Percentiles rank a stretch among this genome's conserved stretches.
phyloP scores from a whole-genome alignment of 164 flowering plant species.

The Hamamelis virginiana region DNA sequence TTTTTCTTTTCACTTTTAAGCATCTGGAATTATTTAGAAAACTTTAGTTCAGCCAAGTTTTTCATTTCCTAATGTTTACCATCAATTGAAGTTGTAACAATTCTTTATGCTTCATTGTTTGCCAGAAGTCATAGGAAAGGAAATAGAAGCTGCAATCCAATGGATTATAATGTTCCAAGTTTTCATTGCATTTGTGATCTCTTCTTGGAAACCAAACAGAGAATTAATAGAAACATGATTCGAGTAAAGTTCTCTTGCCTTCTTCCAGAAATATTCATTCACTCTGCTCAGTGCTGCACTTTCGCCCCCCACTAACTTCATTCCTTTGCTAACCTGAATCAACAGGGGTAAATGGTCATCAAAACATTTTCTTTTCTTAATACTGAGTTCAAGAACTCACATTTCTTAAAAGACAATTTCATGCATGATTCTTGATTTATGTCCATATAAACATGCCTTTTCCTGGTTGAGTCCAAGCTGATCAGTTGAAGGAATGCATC shows the following conservation, averaged over 20 bases:
- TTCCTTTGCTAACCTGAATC: slow-evolving; percentile 63
- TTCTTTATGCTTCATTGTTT: no score
- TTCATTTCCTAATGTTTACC: no score
- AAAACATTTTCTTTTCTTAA: not conserved
- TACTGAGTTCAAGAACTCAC: not conserved
- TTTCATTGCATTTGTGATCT: no score
- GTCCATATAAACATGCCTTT: slow-evolving; percentile 48
- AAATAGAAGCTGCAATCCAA: no score
- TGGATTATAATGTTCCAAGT: no score
- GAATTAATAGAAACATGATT: not conserved
- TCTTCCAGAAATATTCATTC: slow-evolving; percentile 86
- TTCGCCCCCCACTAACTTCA: slow-evolving; percentile 85
- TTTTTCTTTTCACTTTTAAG: no score
- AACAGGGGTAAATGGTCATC: not conserved
- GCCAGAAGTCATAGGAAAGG: no score
- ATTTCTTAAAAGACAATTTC: not conserved
- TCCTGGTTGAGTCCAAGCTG: slow-evolving; percentile 52
- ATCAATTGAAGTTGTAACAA: no score
- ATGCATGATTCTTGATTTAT: not conserved
- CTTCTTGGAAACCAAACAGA: no score
- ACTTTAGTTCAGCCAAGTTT: no score
- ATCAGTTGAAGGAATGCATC: slow-evolving; percentile 57
- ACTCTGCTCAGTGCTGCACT: slow-evolving; percentile 79
- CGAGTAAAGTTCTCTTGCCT: slow-evolving; percentile 43
- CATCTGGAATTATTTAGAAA: no score